Conservation (phyloP, 345 rosid species). For the Populus simonii region DNA sequence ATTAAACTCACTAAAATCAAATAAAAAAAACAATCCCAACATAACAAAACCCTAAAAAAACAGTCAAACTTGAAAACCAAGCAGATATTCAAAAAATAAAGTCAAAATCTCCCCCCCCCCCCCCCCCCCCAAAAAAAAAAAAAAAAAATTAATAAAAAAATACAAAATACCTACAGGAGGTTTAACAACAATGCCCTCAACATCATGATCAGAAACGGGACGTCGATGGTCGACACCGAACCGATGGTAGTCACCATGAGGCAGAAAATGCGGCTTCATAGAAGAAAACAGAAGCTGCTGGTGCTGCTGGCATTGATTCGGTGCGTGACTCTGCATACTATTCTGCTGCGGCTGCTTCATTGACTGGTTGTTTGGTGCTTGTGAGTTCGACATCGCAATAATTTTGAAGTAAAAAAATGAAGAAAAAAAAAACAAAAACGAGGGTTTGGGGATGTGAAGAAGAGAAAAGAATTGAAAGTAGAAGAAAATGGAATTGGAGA, state of each 20-base stretch:
- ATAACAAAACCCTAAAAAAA: not conserved
- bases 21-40: not conserved
- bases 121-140: not conserved
- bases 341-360: constrained; percentile 28
- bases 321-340: not conserved
- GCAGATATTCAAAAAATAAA: constrained; percentile 35
- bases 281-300: constrained; percentile 54
- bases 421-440: constrained; percentile 6
- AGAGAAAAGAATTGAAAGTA: not conserved
- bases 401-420: not conserved
- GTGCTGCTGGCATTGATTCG: not conserved
- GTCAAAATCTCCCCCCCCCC: constrained; percentile 1
- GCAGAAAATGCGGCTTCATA: constrained; percentile 64
- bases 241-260: constrained; percentile 73
- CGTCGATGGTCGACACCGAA: constrained; percentile 37
- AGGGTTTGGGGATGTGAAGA: not conserved
- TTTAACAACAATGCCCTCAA: constrained; percentile 58
- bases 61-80: not conserved
- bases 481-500: constrained; percentile 8
- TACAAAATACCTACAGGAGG: constrained; percentile 50
- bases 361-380: constrained; percentile 23
- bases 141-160: not conserved
- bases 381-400: constrained; percentile 48
- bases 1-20: not conserved
- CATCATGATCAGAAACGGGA: constrained; percentile 44